Evolutionary conservation across 2,329 filamentous ascomycete genomes (phyloP).

Genomic region (Colletotrichum godetiae): DNA sequence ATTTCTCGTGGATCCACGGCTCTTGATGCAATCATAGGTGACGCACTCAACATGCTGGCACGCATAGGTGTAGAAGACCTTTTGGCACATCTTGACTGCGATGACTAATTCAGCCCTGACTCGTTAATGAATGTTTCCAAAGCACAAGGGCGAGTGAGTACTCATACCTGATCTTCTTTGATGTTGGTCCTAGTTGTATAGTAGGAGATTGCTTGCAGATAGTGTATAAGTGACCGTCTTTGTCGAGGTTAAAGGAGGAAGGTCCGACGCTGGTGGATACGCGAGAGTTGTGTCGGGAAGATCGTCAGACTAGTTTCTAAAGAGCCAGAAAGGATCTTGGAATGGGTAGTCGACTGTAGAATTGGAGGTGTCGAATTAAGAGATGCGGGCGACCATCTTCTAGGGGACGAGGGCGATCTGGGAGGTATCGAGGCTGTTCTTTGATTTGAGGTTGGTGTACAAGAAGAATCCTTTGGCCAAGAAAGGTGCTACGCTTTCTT

Average conservation of each 20-base stretch:
- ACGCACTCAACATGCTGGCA: constrained; percentile 32
- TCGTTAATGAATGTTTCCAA: constrained; percentile 32
- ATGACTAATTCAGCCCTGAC: background rate
- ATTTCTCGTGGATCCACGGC: background rate
- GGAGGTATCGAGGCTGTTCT: background rate
- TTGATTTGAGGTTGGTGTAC: too few species aligned
- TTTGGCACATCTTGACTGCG: constrained; percentile 27
- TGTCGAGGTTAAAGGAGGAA: background rate
- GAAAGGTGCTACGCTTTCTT: background rate
- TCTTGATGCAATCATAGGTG: constrained; percentile 27
- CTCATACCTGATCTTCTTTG: background rate
- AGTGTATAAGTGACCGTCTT: background rate
- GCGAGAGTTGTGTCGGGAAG: background rate
- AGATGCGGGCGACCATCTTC: too few species aligned
- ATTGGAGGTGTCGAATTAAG: background rate
- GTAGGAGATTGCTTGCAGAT: too few species aligned
- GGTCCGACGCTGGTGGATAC: too few species aligned
- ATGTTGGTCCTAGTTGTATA: background rate
- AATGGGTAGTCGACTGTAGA: background rate
- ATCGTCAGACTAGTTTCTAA: background rate
- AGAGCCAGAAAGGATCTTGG: background rate
- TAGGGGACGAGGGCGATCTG: background rate
- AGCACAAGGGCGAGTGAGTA: background rate
- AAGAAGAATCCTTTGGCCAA: background rate
- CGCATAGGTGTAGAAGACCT: constrained; percentile 36